Base-by-base conservation (phyloP, 202 grass and related monocot species). In the Digitaria exilis region DNA sequence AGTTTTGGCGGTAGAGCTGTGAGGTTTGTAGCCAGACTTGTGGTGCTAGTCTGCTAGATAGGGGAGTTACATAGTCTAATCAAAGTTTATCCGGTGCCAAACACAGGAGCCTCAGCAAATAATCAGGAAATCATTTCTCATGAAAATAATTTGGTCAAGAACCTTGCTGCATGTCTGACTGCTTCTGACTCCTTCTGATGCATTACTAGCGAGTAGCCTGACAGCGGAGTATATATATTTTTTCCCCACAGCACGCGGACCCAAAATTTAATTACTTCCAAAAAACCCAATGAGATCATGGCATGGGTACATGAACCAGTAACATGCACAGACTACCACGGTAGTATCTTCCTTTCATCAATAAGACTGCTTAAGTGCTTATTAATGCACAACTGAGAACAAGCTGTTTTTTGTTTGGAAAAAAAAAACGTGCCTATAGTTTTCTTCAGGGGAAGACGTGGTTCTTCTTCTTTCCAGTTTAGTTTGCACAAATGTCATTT, bases 401-500 rank as follows among this genome's bases (percentile, higher is more conserved):
- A 43, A 68, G 6, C 24, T 3, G 17, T 22, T 84, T n/a, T 35
- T 39, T 66, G 56, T 73, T 65, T 49, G 32, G 3, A 48, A 84
- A 54, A 17, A 54, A 54, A 25, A n/a, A n/a, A n/a, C n/a, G 11
- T 52, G 32, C 71, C 22, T 63, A 4, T 77, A 73, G 37, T 30
- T 32, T 51, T 62, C 18, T 70, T 48, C 62, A 41, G 18, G n/a
- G 39, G 11, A 9, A 44, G 34, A 2, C 13, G 46, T 59, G 4
- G 10, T 76, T 45, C 35, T 44, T 19, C 4, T 58, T 31, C 19
- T 77, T 68, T 52, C 45, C 24, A 31, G 18, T 65, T 44, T 41
- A 77, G 28, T 57, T 51, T 69, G 43, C 32, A 70, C 49, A 83
- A 63, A 78, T 78, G 31, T 48, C 43, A 56, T 51, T 67, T 78